These are phyloP conservation scores for Aspergillus tanneri DNA, from an alignment of 2,329 filamentous ascomycete genomes.

Conservation along the genomic window DNA sequence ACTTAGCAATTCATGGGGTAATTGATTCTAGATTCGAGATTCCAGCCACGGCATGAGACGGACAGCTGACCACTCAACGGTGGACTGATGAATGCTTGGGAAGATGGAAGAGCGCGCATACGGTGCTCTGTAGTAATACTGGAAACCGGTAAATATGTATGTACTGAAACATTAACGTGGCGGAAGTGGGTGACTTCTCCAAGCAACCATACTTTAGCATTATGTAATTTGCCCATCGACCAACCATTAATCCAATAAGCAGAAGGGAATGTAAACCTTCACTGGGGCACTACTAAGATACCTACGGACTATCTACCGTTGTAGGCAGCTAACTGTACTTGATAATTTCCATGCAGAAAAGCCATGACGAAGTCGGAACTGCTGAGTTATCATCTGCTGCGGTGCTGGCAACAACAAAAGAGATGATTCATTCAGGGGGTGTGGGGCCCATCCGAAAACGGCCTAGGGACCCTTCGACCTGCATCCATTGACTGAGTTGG, in stretches of 20 bases:
- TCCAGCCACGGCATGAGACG: background rate
- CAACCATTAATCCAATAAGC: too few species aligned
- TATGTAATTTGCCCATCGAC: background rate
- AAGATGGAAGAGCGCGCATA: background rate
- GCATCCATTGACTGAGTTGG: conserved; percentile 11
- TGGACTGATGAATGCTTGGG: background rate
- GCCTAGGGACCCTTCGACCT: conserved; percentile 15
- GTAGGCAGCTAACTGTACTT: too few species aligned
- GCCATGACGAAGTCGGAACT: background rate
- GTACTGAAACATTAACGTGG: background rate
- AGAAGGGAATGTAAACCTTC: too few species aligned
- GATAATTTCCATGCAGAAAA: background rate
- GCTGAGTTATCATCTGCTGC: background rate
- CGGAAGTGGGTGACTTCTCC: background rate
- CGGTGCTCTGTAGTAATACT: background rate
- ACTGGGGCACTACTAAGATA: too few species aligned
- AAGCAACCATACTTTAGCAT: background rate
- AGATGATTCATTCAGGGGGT: conserved; percentile 21
- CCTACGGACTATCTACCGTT: too few species aligned
- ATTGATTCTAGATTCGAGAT: background rate
- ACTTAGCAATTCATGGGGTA: background rate
- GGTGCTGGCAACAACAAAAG: conserved; percentile 1
- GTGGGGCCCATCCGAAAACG: conserved; percentile 18
- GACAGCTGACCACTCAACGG: background rate
- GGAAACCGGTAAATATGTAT: background rate